These are phyloP conservation scores for Hygrocybe coccinea DNA, from an alignment of 768 basidiomycete genomes.

Conservation along the genomic window DNA sequence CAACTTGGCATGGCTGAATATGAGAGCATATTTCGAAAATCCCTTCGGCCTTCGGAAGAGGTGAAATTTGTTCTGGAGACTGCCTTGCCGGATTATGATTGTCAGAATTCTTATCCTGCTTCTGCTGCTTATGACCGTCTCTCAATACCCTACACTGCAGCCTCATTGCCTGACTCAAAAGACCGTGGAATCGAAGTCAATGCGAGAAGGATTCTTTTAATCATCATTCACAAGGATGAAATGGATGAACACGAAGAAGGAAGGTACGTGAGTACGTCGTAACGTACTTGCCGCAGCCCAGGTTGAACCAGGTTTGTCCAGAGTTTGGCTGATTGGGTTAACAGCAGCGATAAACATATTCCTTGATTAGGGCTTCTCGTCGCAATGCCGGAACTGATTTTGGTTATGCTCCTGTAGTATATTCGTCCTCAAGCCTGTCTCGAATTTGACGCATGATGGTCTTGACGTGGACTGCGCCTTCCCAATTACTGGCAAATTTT, in stretches of 20 bases:
- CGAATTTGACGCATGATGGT: conserved; percentile 24
- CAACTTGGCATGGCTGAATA: conserved; percentile 10
- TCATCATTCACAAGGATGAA: conserved; percentile 45
- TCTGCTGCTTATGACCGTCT: not conserved
- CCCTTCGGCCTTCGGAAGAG: conserved; percentile 42
- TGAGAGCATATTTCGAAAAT: conserved; percentile 18
- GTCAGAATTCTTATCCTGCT: not conserved
- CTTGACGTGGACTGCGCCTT: conserved; percentile 47
- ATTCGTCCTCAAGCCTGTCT: conserved; percentile 43
- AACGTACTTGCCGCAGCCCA: conserved; percentile 4
- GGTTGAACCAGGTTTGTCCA: not conserved
- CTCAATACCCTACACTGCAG: not conserved
- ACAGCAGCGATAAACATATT: conserved; percentile 6
- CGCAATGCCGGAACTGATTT: not conserved
- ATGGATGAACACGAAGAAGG: conserved; percentile 45
- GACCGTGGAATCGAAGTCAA: conserved; percentile 18
- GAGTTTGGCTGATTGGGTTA: not conserved
- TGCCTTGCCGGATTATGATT: conserved; percentile 3
- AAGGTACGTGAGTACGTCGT: conserved; percentile 35
- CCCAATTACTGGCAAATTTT: conserved; percentile 54
- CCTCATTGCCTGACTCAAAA: not conserved
- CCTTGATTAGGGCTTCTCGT: too few relatives aligned
- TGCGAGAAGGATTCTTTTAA: conserved; percentile 40
- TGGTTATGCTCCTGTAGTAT: conserved; percentile 26
- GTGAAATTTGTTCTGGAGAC: conserved; percentile 42